Evolutionary conservation across 306 rosid species (phyloP).

Genomic region (Sicyos baderoa): DNA sequence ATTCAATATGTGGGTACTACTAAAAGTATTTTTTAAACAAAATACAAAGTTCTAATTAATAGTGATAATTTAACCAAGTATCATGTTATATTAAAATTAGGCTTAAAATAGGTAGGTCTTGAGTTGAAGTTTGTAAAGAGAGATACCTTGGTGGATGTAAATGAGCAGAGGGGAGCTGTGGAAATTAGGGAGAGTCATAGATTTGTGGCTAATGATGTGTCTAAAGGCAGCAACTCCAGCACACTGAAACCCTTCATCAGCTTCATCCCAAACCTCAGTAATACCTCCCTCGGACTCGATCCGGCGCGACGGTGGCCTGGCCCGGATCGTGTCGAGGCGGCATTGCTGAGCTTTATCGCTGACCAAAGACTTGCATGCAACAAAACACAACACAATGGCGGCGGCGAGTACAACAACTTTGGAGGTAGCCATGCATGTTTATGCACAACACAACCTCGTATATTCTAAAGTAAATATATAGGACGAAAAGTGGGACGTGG

Average conservation of each 20-base stretch:
- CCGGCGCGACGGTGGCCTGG: constrained; percentile 10
- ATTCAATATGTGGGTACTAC: too few relatives aligned
- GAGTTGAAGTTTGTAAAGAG: not conserved
- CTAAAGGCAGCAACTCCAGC: constrained; percentile 22
- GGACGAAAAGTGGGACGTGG: too few relatives aligned
- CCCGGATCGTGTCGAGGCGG: constrained; percentile 6
- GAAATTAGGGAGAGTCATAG: constrained; percentile 13
- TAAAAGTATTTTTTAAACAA: too few relatives aligned
- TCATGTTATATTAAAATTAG: too few relatives aligned
- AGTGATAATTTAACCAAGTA: too few relatives aligned
- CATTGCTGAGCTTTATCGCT: constrained; percentile 22
- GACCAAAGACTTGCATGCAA: not conserved
- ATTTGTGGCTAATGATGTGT: constrained; percentile 8
- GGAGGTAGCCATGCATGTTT: constrained; percentile 17
- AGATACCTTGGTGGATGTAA: constrained; percentile 23
- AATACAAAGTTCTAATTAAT: too few relatives aligned
- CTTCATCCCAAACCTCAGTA: constrained; percentile 17
- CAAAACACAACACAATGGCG: constrained; percentile 5
- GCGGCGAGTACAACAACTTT: not conserved
- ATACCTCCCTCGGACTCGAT: constrained; percentile 22
- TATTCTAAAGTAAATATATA: too few relatives aligned
- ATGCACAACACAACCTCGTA: too few relatives aligned
- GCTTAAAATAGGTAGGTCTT: too few relatives aligned
- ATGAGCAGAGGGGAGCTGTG: constrained; percentile 14
- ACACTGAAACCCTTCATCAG: constrained; percentile 19